phyloP scores from a whole-genome alignment of 331 rosid genomes.

The Saraca asoca region DNA sequence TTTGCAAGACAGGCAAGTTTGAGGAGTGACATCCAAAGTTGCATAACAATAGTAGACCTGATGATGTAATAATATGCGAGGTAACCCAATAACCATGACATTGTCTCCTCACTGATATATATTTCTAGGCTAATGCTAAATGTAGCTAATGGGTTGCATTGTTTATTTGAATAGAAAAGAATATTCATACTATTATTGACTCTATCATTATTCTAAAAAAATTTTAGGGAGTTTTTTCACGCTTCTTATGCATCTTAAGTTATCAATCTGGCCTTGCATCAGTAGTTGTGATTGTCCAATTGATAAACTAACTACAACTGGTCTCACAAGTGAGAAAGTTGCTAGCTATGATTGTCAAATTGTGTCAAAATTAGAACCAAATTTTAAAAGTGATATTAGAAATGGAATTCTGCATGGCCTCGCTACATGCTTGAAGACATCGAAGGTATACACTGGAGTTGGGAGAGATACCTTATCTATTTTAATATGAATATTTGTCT shows the following conservation, averaged over 20 bases:
- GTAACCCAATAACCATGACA: conserved; percentile 18
- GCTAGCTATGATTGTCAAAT: conserved; percentile 49
- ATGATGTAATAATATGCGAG: conserved; percentile 48
- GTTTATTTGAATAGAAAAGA: neutral
- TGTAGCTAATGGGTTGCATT: neutral
- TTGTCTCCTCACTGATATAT: neutral
- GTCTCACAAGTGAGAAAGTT: conserved; percentile 43
- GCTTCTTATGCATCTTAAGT: neutral
- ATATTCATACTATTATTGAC: neutral
- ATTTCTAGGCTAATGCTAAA: neutral
- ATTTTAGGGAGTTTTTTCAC: neutral
- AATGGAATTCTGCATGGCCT: conserved; percentile 41
- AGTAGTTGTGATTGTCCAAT: neutral
- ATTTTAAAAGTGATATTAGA: conserved; percentile 34
- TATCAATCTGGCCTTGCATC: neutral
- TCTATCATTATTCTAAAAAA: neutral
- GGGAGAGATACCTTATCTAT: neutral
- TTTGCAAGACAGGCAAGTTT: conserved; percentile 41
- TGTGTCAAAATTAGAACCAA: conserved; percentile 42
- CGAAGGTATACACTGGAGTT: conserved; percentile 23
- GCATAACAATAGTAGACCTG: conserved; percentile 47
- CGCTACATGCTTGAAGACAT: conserved; percentile 36
- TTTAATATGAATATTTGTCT: neutral
- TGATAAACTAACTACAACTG: conserved; percentile 42
- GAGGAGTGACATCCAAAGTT: conserved; percentile 55